phyloP scores from a whole-genome alignment of 140 eudicot species.

The Oenanthe javanica region DNA sequence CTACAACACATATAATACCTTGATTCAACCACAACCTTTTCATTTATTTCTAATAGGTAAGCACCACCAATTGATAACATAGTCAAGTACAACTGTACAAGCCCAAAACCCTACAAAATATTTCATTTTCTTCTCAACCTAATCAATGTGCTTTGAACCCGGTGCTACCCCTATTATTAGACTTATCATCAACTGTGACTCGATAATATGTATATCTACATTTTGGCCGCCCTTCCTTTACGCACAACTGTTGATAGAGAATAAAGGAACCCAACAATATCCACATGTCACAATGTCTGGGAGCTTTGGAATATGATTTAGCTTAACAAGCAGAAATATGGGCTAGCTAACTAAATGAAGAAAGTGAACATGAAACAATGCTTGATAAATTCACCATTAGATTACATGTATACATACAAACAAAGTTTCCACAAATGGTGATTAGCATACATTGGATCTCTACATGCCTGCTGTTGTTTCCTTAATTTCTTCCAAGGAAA shows the following conservation, averaged over 20 bases:
- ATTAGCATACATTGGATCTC: constrained; percentile 5
- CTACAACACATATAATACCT: neutral
- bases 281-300: neutral
- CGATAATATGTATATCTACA: neutral
- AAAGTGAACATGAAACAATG: neutral
- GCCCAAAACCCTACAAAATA: neutral
- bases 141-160: neutral
- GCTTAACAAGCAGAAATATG: neutral
- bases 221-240: neutral
- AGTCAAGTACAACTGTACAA: neutral
- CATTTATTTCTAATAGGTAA: too few relatives aligned
- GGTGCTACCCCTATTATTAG: too few relatives aligned
- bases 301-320: neutral
- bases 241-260: neutral
- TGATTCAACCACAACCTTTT: neutral
- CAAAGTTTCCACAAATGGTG: constrained; percentile 4
- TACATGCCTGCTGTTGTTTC: constrained; percentile 71
- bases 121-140: neutral
- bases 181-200: neutral
- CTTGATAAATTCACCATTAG: neutral
- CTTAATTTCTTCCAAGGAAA: constrained; percentile 58
- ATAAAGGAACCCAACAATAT: neutral
- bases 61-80: neutral
- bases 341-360: neutral
- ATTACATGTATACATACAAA: neutral